Evolutionary conservation across 805 yeast genomes (phyloP).

Genomic region (Metschnikowia kofuensis): DNA sequence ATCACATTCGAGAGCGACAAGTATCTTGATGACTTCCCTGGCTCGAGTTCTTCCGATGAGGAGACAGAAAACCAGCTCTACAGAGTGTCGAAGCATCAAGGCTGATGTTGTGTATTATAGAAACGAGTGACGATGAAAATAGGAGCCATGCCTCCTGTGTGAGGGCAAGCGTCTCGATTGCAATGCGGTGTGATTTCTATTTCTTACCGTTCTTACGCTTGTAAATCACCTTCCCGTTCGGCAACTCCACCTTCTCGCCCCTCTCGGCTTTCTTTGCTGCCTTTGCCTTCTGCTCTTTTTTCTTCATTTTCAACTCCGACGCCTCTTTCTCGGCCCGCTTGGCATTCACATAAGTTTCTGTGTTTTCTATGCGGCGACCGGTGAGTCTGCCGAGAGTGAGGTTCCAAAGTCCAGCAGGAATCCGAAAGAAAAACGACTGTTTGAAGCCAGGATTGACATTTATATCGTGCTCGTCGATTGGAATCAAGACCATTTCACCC

Average conservation of each 20-base stretch:
- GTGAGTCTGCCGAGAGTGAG: slow-evolving; percentile 36
- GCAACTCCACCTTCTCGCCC: slow-evolving; percentile 49
- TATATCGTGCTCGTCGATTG: slow-evolving; percentile 48
- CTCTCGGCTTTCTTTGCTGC: slow-evolving; percentile 38
- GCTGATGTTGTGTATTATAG: slow-evolving; percentile 10
- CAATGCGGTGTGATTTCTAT: not conserved
- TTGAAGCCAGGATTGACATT: slow-evolving; percentile 43
- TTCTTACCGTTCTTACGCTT: slow-evolving; percentile 17
- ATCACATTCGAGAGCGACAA: slow-evolving; percentile 22
- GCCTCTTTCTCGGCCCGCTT: slow-evolving; percentile 12
- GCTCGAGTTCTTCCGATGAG: slow-evolving; percentile 44
- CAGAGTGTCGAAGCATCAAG: slow-evolving; percentile 39
- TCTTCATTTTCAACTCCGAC: slow-evolving; percentile 2
- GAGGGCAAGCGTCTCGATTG: not conserved
- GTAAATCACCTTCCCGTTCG: slow-evolving; percentile 59
- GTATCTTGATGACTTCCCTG: slow-evolving; percentile 39
- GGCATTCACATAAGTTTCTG: slow-evolving; percentile 15
- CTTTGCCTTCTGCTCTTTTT: slow-evolving; percentile 27
- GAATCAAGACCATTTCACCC: slow-evolving; percentile 26
- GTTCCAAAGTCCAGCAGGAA: slow-evolving; percentile 47
- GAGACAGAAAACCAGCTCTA: slow-evolving; percentile 36
- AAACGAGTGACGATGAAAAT: not conserved
- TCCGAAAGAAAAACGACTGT: slow-evolving; percentile 45
- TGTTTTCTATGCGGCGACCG: slow-evolving; percentile 18
- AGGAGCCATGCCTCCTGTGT: too few relatives aligned